Conservation (phyloP, 768 basidiomycete species). For the Crepidotus variabilis region DNA sequence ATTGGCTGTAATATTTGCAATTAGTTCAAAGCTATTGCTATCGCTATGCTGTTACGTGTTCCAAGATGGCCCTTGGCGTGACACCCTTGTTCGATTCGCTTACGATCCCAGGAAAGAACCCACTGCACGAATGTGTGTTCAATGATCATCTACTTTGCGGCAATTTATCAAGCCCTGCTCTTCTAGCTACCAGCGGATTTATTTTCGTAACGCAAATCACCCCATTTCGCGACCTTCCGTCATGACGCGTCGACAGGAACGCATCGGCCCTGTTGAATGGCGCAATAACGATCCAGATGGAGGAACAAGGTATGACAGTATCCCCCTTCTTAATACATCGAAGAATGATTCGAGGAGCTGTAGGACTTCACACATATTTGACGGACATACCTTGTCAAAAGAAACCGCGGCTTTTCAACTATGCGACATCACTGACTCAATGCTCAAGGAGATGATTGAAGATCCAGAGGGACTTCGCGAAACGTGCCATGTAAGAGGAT, state of each 20-base stretch:
- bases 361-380: conserved; percentile 82
- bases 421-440: conserved; percentile 85
- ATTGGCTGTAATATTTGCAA: background rate
- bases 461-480: conserved; percentile 66
- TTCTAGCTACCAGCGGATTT: conserved; percentile 85
- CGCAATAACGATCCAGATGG: conserved; percentile 36
- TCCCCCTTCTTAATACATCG: background rate
- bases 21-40: conserved; percentile 77
- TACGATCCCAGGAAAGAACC: conserved; percentile 85
- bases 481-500: conserved; percentile 62
- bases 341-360: background rate
- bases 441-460: conserved; percentile 79
- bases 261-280: conserved; percentile 36
- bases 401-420: conserved; percentile 94
- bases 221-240: conserved; percentile 76
- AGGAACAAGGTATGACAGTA: conserved; percentile 40
- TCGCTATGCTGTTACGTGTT: conserved; percentile 86
- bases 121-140: conserved; percentile 69
- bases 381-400: conserved; percentile 74
- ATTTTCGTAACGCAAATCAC: conserved; percentile 86
- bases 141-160: background rate
- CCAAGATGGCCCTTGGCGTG: conserved; percentile 92
- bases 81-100: conserved; percentile 79
- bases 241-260: conserved; percentile 62
- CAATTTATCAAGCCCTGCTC: background rate